A percentile compares a stretch with the other conserved stretches of the same genome.
Conservation (phyloP, 805 yeast species). For the Yamadazyma phyllophila region DNA sequence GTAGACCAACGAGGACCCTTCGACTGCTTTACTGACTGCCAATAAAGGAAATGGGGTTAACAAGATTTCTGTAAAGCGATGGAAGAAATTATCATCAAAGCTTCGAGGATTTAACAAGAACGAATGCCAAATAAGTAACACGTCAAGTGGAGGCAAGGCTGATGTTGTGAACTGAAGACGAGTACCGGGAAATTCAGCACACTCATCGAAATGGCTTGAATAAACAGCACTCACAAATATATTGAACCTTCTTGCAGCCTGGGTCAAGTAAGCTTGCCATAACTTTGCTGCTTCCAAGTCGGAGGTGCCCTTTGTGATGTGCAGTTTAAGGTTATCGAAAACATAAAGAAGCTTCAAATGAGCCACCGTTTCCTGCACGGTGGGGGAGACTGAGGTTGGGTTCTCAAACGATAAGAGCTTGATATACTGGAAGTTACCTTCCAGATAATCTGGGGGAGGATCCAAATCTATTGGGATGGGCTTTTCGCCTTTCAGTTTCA, state of each 20-base stretch:
- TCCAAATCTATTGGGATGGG: neutral
- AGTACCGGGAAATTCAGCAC: too few relatives aligned
- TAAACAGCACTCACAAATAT: constrained; percentile 18
- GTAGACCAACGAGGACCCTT: constrained; percentile 7
- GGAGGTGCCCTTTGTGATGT: neutral
- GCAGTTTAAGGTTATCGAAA: constrained; percentile 16
- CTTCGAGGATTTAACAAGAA: constrained; percentile 19
- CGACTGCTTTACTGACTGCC: constrained; percentile 6
- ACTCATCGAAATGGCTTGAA: too few relatives aligned
- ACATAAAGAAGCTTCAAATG: constrained; percentile 24
- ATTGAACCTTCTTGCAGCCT: constrained; percentile 22
- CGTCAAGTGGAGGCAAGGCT: constrained; percentile 20
- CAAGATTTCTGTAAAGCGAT: too few relatives aligned
- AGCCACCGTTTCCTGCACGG: constrained; percentile 8
- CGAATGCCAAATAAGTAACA: constrained; percentile 23
- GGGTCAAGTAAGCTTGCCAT: constrained; percentile 24
- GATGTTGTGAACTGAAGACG: too few relatives aligned
- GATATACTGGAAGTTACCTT: neutral
- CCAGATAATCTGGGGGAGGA: neutral
- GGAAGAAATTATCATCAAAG: constrained; percentile 15
- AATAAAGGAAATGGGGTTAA: constrained; percentile 10
- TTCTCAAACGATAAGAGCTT: neutral
- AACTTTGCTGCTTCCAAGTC: constrained; percentile 8
- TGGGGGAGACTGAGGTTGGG: neutral
- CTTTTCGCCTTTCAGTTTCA: neutral